Base-by-base conservation (phyloP, 345 rosid genomes). In the Eucalyptus sp. region DNA sequence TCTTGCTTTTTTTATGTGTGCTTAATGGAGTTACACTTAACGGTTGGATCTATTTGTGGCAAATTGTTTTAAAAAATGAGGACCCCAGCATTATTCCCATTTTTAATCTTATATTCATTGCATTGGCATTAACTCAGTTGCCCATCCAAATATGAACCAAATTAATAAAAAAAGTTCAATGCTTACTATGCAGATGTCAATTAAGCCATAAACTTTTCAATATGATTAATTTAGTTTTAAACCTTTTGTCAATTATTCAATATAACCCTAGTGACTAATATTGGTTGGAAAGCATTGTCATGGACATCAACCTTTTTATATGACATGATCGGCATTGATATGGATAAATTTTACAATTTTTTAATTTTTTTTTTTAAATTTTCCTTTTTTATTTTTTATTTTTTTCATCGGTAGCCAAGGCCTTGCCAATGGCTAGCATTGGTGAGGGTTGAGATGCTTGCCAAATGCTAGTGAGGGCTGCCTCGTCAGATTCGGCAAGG, bases 381-480 rank as follows among this genome's bases (percentile, higher is more conserved):
- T 60, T 27, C 4, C 3, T 6, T 29, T 62, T 31, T 8, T 2
- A 4, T 7, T 31, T 31, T 14, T 62, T 27, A 4, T 27, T 5
- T 22, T 4, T 27, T 3, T 1, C 0, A 1, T 18, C 3, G 4
- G 2, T 58, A 5, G 6, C 2, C 3, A 1, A 1, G 41, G 6
- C 10, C 41, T 66, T 5, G 8, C 3, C 7, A 7, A 27, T 29
- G 22, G 41, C 41, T 0, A 4, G 11, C 41, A 66, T 2, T 0
- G 3, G 2, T 3, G 3, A 66, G 79, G 10, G 41, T 17, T 66
- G 15, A 37, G 79, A 66, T 2, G 12, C 76, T n/a, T 16, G 10
- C 76, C 5, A 66, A 16, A 31, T 4, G 43, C 79, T 0, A 31
- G 41, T 66, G 79, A 66, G 41, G 33, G 41, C 2, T 4, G 79